A percentile compares a stretch with the other conserved stretches of the same genome.
Conservation (phyloP, 2,329 filamentous ascomycete genomes). For the Paraconiothyrium sp. region DNA sequence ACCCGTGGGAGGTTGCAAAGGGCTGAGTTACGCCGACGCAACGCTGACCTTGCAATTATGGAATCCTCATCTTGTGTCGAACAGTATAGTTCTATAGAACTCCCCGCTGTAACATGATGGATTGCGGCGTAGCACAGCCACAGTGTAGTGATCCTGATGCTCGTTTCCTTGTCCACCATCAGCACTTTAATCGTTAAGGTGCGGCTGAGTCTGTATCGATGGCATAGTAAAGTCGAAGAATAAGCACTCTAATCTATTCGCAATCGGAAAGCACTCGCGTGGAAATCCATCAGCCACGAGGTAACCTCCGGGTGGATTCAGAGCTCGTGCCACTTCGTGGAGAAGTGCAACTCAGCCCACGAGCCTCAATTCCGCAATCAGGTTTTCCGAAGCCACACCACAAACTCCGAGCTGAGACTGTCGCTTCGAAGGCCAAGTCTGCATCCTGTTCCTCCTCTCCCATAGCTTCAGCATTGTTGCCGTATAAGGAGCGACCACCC, state of each 20-base stretch:
- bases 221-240: slow-evolving; percentile 3
- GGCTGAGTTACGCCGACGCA: slow-evolving; percentile 16
- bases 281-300: slow-evolving; percentile 6
- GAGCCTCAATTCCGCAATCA: slow-evolving; percentile 3
- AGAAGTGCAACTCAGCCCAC: background rate
- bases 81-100: slow-evolving; percentile 9
- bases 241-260: slow-evolving; percentile 21
- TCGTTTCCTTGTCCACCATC: slow-evolving; percentile 4
- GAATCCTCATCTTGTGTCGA: background rate
- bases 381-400: slow-evolving; percentile 3
- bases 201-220: slow-evolving; percentile 20
- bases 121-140: slow-evolving; percentile 23
- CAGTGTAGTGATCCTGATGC: slow-evolving; percentile 15
- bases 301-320: slow-evolving; percentile 7
- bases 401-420: slow-evolving; percentile 3
- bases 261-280: background rate
- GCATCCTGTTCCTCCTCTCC: background rate
- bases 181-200: slow-evolving; percentile 13
- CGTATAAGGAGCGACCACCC: background rate
- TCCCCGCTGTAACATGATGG: background rate
- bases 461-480: background rate
- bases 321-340: background rate
- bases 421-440: no score
- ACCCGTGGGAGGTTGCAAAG: slow-evolving; percentile 14
- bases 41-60: background rate